Conservation (phyloP, 345 rosid genomes). For the Pistacia atlantica region DNA sequence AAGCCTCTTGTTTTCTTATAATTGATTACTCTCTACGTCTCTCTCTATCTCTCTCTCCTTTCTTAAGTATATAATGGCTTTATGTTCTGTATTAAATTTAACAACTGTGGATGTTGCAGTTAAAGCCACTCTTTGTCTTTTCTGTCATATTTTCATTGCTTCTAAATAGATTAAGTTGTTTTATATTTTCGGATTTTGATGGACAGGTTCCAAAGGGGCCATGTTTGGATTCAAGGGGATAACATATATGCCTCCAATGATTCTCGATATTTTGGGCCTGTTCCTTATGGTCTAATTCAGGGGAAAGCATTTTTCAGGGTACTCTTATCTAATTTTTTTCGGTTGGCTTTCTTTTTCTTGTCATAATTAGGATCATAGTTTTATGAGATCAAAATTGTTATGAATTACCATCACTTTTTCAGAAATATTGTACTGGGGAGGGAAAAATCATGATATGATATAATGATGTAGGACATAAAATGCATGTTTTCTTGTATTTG, state of each 20-base stretch:
- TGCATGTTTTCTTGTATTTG: background rate
- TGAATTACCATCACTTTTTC: background rate
- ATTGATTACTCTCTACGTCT: background rate
- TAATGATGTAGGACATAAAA: constrained; percentile 1
- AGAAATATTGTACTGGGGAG: background rate
- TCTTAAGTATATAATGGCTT: background rate
- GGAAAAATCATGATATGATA: background rate
- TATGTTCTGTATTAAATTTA: background rate
- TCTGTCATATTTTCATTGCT: background rate
- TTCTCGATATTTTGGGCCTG: constrained; percentile 75
- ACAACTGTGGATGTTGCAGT: background rate
- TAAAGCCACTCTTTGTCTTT: background rate
- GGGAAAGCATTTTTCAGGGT: constrained; percentile 79
- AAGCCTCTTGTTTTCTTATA: background rate
- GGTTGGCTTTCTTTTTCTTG: background rate
- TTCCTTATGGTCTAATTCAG: constrained; percentile 77
- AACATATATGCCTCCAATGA: constrained; percentile 71
- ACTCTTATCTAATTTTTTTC: background rate
- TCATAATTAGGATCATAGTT: background rate
- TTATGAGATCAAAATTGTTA: background rate
- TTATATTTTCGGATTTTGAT: constrained; percentile 6
- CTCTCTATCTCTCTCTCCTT: background rate
- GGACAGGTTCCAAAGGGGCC: constrained; percentile 82
- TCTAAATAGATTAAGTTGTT: background rate
- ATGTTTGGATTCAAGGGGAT: constrained; percentile 94